Percentiles rank a stretch among this genome's conserved stretches.
These are phyloP conservation scores for Tagetes patula DNA, from an alignment of 129 eudicot species.

Conservation along the genomic window DNA sequence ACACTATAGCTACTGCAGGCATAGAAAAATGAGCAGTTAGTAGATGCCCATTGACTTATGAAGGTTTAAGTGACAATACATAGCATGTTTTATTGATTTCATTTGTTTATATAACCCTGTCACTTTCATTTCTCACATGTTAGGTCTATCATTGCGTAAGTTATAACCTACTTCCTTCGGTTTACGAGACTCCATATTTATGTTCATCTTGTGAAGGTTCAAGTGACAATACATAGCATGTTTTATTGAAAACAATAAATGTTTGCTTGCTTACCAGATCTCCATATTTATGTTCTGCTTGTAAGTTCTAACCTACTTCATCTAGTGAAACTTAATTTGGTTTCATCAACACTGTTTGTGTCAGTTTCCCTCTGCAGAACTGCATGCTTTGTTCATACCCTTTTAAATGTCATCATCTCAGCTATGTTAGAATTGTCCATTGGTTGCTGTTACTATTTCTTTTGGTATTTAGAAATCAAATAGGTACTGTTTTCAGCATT, in stretches of 20 bases:
- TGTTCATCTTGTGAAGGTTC: too few relatives aligned
- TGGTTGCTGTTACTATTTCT: constrained; percentile 25
- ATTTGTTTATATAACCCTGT: constrained; percentile 13
- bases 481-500: constrained; percentile 27
- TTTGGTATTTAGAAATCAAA: constrained; percentile 20
- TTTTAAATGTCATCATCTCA: constrained; percentile 20
- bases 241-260: not conserved
- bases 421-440: not conserved
- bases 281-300: not conserved
- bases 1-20: constrained; percentile 22
- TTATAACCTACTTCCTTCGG: too few relatives aligned
- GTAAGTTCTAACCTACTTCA: not conserved
- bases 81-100: constrained; percentile 19
- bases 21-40: constrained; percentile 39
- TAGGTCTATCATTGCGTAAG: constrained; percentile 24
- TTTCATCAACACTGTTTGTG: constrained; percentile 21
- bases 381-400: constrained; percentile 33
- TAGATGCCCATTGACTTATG: constrained; percentile 38
- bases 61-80: not conserved
- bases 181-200: too few relatives aligned
- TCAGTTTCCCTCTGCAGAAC: constrained; percentile 28
- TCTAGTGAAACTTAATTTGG: not conserved
- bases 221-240: too few relatives aligned
- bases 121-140: constrained; percentile 14
- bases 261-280: constrained; percentile 24